These are phyloP conservation scores for Cladosporium phlei DNA, from an alignment of 2,329 filamentous ascomycete species.

Conservation along the genomic window DNA sequence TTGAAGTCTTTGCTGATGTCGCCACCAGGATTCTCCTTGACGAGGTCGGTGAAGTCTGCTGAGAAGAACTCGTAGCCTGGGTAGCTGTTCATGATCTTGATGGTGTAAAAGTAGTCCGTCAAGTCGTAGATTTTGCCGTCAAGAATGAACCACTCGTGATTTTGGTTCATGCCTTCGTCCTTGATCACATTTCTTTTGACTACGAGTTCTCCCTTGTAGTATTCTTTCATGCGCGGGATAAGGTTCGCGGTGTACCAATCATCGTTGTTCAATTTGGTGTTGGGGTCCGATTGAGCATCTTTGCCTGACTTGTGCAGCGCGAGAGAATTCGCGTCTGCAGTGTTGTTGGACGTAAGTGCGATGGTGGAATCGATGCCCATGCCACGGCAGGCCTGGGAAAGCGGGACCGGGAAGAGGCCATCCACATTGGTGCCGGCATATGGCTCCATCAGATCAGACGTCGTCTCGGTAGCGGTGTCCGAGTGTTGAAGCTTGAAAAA, in stretches of 20 bases:
- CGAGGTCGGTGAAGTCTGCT: constrained; percentile 58
- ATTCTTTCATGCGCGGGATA: constrained; percentile 73
- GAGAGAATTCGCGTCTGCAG: constrained; percentile 45
- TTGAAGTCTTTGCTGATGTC: constrained; percentile 69
- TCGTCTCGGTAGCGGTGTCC: constrained; percentile 58
- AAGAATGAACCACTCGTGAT: constrained; percentile 76
- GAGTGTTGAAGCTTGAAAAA: constrained; percentile 86
- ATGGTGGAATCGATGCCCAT: constrained; percentile 57
- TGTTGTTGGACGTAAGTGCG: constrained; percentile 64
- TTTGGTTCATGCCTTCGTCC: constrained; percentile 60
- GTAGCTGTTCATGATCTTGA: constrained; percentile 51
- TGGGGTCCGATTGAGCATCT: constrained; percentile 46
- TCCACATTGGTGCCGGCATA: constrained; percentile 77
- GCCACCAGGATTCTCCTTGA: constrained; percentile 70
- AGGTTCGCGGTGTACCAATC: constrained; percentile 78
- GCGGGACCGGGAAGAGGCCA: constrained; percentile 76
- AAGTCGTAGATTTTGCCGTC: constrained; percentile 77
- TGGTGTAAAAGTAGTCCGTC: constrained; percentile 83
- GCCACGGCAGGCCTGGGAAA: constrained; percentile 68
- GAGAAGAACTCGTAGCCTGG: constrained; percentile 68
- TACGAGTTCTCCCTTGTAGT: constrained; percentile 82
- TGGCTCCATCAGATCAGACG: constrained; percentile 62
- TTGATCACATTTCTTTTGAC: constrained; percentile 58
- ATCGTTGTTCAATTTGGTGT: constrained; percentile 54
- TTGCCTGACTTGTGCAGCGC: constrained; percentile 65